phyloP scores from a whole-genome alignment of 495 filamentous ascomycete genomes.

The Aspergillus incahuasiensis region DNA sequence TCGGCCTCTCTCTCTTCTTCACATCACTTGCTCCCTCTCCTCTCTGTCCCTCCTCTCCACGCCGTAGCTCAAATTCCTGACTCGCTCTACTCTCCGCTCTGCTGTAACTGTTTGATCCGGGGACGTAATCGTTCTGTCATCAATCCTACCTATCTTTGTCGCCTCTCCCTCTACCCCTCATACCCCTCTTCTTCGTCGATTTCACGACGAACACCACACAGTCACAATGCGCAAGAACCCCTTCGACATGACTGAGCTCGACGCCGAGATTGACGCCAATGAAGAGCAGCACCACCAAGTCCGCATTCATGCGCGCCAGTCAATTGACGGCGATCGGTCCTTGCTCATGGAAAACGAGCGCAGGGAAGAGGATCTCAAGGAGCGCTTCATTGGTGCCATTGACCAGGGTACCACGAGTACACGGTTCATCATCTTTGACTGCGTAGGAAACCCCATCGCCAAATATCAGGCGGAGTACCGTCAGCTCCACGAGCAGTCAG shows the following conservation, averaged over 20 bases:
- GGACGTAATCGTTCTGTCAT: conserved; percentile 4
- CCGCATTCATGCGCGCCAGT: conserved; percentile 28
- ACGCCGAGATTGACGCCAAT: conserved; percentile 30
- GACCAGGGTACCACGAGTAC: conserved; percentile 94
- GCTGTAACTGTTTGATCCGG: conserved; percentile 3
- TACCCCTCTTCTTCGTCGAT: conserved; percentile 2
- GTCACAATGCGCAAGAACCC: conserved; percentile 35
- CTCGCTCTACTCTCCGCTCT: conserved; percentile 11
- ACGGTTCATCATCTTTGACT: conserved; percentile 88
- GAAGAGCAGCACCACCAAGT: conserved; percentile 19
- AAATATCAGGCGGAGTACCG: conserved; percentile 90
- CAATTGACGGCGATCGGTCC: conserved; percentile 38
- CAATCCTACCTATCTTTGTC: conserved; percentile 9
- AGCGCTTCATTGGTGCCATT: conserved; percentile 65
- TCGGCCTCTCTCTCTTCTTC: conserved; percentile 11
- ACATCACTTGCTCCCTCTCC: background rate
- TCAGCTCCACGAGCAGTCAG: conserved; percentile 82
- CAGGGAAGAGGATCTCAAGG: conserved; percentile 32
- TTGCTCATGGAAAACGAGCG: conserved; percentile 38
- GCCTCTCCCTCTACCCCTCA: background rate
- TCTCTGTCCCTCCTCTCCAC: background rate
- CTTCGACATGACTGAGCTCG: conserved; percentile 36
- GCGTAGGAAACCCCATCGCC: conserved; percentile 70
- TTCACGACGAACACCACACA: background rate
- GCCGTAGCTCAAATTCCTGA: conserved; percentile 12